Base-by-base conservation (phyloP, 176 grass and related monocot species). In the Zea luxurians region DNA sequence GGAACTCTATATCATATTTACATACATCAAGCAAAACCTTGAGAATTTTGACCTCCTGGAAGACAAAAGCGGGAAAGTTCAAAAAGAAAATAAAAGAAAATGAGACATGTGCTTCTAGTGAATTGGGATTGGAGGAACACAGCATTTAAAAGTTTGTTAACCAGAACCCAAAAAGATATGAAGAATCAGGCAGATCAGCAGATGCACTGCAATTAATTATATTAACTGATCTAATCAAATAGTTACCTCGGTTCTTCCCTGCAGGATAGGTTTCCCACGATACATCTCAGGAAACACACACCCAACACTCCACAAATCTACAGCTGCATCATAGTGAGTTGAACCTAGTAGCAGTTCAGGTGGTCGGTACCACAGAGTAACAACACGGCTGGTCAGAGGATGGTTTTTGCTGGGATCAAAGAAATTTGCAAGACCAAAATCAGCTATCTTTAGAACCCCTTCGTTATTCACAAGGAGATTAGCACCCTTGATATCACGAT, bases 251-350 rank as follows among this genome's bases (percentile, higher is more conserved):
- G 96, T 99, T 91, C 90, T 89, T 80, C 96, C 96, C 71, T 92
- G 90, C 82, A 99, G 80, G 60, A 99, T 89, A 73, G 96, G 96
- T 71, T 72, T 99, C 37, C 86, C 68, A 55, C 60, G 50, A 80
- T 92, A 95, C 78, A 99, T 83, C 73, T 99, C 96, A 27, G 92
- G 90, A 83, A 99, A 99, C 43, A 99, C 92, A 70, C 96, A 99
- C 10, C 96, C 96, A 36, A 85, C 90, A 75, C 96, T 99, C 96
- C 96, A 99, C 78, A 99, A 79, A 82, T 99, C 96, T 47, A 99
- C 96, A 57, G 92, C 86, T 74, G 73, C 79, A 82, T 99, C 90
- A 90, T 99, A 99, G 80, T 84, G 85, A 72, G 90, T 99, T 64
- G 96, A 99, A 77, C 96, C 96, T 48, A 99, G 83, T 47, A 99